Evolutionary conservation across 225 moss, liverwort and hornwort genomes (phyloP).

Genomic region (Anthoceros angustus): DNA sequence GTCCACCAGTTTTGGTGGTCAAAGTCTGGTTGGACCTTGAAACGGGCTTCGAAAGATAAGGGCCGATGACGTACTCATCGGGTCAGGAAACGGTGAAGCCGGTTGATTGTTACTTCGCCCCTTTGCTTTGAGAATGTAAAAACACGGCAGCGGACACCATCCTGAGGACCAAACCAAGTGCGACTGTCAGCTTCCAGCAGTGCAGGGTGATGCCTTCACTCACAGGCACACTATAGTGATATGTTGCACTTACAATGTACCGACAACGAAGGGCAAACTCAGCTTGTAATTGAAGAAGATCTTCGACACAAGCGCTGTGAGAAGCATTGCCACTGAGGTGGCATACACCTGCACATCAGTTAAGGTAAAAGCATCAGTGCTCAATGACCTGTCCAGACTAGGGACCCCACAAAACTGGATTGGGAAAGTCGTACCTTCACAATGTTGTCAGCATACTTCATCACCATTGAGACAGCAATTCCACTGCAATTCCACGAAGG

Average conservation of each 20-base stretch:
- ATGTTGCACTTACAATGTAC: background rate
- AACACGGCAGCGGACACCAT: background rate
- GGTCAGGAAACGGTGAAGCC: no score
- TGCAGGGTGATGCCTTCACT: background rate
- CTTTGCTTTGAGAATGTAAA: background rate
- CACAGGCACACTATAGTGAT: background rate
- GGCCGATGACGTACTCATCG: no score
- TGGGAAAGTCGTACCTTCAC: slow-evolving; percentile 57
- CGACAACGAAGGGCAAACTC: slow-evolving; percentile 30
- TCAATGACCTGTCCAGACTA: background rate
- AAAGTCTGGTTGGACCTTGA: no score
- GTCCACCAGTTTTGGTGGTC: no score
- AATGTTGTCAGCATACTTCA: slow-evolving; percentile 96
- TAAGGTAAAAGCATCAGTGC: background rate
- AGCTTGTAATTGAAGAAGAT: slow-evolving; percentile 60
- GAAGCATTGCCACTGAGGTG: slow-evolving; percentile 98
- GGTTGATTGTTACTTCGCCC: background rate
- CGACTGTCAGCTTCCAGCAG: background rate
- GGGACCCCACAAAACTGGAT: background rate
- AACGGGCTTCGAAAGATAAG: no score
- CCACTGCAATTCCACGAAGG: slow-evolving; percentile 28
- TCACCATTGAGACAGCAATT: slow-evolving; percentile 85
- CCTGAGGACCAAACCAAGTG: background rate
- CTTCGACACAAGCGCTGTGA: slow-evolving; percentile 68
- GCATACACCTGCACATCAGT: slow-evolving; percentile 47